These are phyloP conservation scores for Vaucheria bursata DNA, from an alignment of 352 stramenopile genomes.

Conservation along the genomic window DNA sequence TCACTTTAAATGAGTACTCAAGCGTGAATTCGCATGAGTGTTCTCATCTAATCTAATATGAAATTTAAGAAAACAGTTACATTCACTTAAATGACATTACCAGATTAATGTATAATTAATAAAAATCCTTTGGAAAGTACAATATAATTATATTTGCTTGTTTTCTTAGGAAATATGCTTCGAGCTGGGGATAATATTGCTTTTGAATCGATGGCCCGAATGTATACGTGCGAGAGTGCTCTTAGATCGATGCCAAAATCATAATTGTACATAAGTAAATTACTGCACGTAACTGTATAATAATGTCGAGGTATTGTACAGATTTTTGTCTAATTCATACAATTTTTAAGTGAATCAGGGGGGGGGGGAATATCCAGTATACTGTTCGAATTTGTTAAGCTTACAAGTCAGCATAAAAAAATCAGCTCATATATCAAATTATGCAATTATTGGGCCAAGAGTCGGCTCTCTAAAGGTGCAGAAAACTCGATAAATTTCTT, in stretches of 20 bases:
- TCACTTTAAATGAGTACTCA: not conserved
- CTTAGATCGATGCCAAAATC: not conserved
- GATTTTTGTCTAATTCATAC: too few relatives aligned
- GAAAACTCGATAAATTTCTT: not conserved
- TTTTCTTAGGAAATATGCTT: constrained; percentile 76
- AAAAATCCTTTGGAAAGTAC: not conserved
- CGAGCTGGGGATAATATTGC: constrained; percentile 73
- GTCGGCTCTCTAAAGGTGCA: not conserved
- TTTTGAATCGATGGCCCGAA: constrained; percentile 76
- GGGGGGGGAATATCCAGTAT: too few relatives aligned
- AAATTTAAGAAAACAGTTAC: not conserved
- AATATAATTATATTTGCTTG: not conserved
- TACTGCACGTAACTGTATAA: too few relatives aligned
- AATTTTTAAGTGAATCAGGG: too few relatives aligned
- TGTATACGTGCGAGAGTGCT: constrained; percentile 72
- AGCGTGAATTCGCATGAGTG: not conserved
- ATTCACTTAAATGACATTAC: not conserved
- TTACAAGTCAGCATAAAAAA: too few relatives aligned
- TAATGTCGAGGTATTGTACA: too few relatives aligned
- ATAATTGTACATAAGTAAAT: too few relatives aligned
- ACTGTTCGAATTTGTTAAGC: too few relatives aligned
- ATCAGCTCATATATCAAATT: too few relatives aligned
- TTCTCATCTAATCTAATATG: not conserved
- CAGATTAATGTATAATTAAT: constrained; percentile 8
- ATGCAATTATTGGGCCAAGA: not conserved